Conservation (phyloP, 2,329 filamentous ascomycete species). For the Neonectria neomacrospora region DNA sequence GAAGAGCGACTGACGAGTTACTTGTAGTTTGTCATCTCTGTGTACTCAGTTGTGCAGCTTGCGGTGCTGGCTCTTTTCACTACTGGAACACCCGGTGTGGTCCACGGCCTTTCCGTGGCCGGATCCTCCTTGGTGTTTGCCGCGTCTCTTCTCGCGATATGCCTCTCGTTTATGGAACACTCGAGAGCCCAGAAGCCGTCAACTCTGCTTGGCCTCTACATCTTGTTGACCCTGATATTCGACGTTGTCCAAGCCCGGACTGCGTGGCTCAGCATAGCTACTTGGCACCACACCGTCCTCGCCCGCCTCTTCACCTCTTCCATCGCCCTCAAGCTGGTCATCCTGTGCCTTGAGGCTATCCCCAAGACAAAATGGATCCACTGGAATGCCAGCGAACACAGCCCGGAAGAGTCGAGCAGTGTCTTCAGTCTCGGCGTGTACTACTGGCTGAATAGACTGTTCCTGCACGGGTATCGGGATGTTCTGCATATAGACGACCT, state of each 20-base stretch:
- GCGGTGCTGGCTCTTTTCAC: constrained; percentile 47
- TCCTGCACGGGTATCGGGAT: constrained; percentile 50
- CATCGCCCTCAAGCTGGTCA: constrained; percentile 49
- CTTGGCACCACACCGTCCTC: constrained; percentile 28
- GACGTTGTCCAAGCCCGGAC: constrained; percentile 57
- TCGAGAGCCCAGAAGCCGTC: constrained; percentile 54
- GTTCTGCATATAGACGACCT: constrained; percentile 49
- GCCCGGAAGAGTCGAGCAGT: constrained; percentile 52
- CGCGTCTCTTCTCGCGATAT: constrained; percentile 44
- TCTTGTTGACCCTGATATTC: constrained; percentile 56
- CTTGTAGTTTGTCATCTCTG: constrained; percentile 38
- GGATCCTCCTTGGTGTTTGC: constrained; percentile 40
- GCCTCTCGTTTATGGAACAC: constrained; percentile 52
- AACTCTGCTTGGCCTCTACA: constrained; percentile 53
- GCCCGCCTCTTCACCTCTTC: constrained; percentile 50
- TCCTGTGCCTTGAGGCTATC: constrained; percentile 52
- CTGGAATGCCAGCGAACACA: constrained; percentile 52
- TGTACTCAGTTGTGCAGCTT: constrained; percentile 48
- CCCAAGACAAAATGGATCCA: constrained; percentile 53
- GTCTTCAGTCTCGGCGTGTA: constrained; percentile 48
- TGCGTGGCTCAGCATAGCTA: constrained; percentile 50
- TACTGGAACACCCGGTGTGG: constrained; percentile 25
- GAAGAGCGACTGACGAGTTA: constrained; percentile 10
- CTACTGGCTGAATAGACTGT: constrained; percentile 51
- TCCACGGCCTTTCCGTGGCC: constrained; percentile 44